phyloP scores from a whole-genome alignment of 1,284 basidiomycete genomes.

The Ustilago crameri region DNA sequence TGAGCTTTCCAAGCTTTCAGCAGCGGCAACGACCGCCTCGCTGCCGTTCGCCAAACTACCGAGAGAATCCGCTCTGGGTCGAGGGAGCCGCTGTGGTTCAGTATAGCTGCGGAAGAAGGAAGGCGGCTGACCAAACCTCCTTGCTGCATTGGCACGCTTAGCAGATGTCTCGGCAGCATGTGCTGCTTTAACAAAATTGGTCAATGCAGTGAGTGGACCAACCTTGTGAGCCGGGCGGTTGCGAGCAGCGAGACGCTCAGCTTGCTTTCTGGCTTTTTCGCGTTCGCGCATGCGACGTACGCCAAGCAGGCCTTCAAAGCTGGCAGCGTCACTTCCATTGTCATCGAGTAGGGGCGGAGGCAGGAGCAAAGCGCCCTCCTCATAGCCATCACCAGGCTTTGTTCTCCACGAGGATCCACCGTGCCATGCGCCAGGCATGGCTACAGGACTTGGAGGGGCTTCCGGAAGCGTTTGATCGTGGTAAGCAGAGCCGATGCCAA shows the following conservation, averaged over 20 bases:
- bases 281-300: slow-evolving; percentile 61
- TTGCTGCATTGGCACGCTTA: slow-evolving; percentile 10
- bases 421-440: slow-evolving; percentile 65
- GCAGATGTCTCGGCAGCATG: slow-evolving; percentile 58
- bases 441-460: slow-evolving; percentile 61
- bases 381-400: slow-evolving; percentile 48
- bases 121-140: slow-evolving; percentile 10
- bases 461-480: slow-evolving; percentile 40
- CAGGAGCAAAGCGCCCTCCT: slow-evolving; percentile 59
- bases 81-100: slow-evolving; percentile 11
- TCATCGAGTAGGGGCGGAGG: slow-evolving; percentile 65
- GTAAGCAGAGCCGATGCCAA: slow-evolving; percentile 48
- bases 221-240: slow-evolving; percentile 65
- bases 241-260: slow-evolving; percentile 54
- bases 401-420: slow-evolving; percentile 48
- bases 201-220: slow-evolving; percentile 58
- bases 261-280: slow-evolving; percentile 50
- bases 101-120: slow-evolving; percentile 35
- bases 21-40: background rate
- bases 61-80: slow-evolving; percentile 7
- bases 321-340: slow-evolving; percentile 51
- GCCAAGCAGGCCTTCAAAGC: slow-evolving; percentile 57
- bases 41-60: background rate
- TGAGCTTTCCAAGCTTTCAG: background rate
- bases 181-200: slow-evolving; percentile 65